These are phyloP conservation scores for Ormosia emarginata DNA, from an alignment of 306 rosid genomes.

Conservation along the genomic window DNA sequence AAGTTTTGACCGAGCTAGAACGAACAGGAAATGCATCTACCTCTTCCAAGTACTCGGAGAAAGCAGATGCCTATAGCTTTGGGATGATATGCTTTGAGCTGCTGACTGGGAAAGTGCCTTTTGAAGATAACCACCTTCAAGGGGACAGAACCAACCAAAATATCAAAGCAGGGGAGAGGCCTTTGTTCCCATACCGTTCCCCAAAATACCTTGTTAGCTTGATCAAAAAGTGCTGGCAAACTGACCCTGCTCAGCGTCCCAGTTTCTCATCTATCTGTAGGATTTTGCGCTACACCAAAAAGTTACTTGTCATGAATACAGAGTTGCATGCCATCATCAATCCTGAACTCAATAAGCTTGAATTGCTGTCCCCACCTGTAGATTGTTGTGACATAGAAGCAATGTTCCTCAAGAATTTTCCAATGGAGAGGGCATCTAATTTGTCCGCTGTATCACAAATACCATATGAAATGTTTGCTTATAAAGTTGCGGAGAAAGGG, in stretches of 20 bases:
- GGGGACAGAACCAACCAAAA: conserved; percentile 65
- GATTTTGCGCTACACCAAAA: conserved; percentile 68
- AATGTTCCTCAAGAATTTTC: conserved; percentile 45
- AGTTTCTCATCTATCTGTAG: conserved; percentile 86
- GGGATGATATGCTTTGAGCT: conserved; percentile 89
- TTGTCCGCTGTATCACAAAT: conserved; percentile 47
- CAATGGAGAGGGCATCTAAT: conserved; percentile 22
- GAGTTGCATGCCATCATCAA: conserved; percentile 52
- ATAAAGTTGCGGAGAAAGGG: conserved; percentile 61
- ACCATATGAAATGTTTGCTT: conserved; percentile 86
- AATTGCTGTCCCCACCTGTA: conserved; percentile 44
- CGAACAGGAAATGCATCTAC: conserved; percentile 13
- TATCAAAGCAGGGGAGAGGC: conserved; percentile 84
- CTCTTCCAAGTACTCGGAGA: conserved; percentile 53
- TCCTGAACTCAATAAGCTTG: conserved; percentile 48
- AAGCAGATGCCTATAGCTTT: conserved; percentile 86
- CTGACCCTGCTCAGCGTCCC: conserved; percentile 70
- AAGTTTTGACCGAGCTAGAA: conserved; percentile 69
- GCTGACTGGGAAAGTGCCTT: conserved; percentile 86
- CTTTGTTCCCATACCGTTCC: conserved; percentile 75
- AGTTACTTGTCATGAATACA: conserved; percentile 54
- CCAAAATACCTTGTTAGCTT: conserved; percentile 81
- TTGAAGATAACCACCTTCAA: conserved; percentile 73
- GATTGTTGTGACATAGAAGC: conserved; percentile 76
- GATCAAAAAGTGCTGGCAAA: conserved; percentile 85